Conservation (phyloP, 345 rosid genomes). For the Arabis alpina region DNA sequence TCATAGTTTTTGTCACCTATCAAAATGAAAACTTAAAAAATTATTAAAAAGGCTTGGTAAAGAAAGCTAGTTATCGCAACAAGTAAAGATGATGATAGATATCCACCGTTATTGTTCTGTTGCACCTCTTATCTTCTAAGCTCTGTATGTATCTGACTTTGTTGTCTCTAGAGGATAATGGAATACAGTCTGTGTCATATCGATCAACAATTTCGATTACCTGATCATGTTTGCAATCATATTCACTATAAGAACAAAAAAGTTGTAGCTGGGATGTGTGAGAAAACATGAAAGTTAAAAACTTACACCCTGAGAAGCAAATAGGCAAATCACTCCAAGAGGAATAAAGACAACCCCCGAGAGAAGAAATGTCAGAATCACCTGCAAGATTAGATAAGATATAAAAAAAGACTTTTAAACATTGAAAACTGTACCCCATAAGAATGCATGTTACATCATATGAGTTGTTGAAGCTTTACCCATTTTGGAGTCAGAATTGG, state of each 20-base stretch:
- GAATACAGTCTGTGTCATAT: conserved; percentile 69
- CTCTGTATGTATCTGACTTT: conserved; percentile 63
- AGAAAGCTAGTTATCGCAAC: neutral
- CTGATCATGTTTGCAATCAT: conserved; percentile 31
- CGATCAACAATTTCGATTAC: conserved; percentile 79
- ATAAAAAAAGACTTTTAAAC: neutral
- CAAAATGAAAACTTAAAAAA: conserved; percentile 14
- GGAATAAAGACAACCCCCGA: conserved; percentile 83
- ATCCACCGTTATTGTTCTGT: conserved; percentile 57
- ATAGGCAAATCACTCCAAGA: conserved; percentile 73
- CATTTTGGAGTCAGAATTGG: conserved; percentile 89
- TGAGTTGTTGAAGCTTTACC: conserved; percentile 50
- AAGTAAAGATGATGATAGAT: neutral
- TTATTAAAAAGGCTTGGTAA: neutral
- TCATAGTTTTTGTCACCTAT: conserved; percentile 71
- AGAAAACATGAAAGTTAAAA: neutral
- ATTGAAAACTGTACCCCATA: neutral
- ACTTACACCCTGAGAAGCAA: conserved; percentile 79
- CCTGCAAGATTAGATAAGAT: conserved; percentile 47
- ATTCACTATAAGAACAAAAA: neutral
- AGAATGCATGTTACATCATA: conserved; percentile 1
- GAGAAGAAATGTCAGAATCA: conserved; percentile 70
- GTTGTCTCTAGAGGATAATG: conserved; percentile 44
- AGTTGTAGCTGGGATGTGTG: conserved; percentile 2
- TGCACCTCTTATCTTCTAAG: conserved; percentile 51